Base-by-base conservation (phyloP, 129 eudicot genomes). In the Flaveria robusta region DNA sequence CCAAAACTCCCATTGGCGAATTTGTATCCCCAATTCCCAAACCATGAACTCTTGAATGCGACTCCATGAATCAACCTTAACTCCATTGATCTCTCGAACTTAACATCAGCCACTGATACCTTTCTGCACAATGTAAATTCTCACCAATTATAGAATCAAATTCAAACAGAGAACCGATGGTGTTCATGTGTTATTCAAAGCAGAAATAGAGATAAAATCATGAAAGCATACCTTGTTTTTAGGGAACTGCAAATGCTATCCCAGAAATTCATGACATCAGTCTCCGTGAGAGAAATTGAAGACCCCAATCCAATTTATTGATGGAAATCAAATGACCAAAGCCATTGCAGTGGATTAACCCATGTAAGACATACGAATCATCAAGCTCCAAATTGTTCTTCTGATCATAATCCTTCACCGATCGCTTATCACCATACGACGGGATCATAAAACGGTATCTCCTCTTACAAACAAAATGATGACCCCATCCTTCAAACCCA, bases 261-360 rank as follows among this genome's bases (percentile, higher is more conserved):
- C 96, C 93, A 90, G 31, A 86, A 74, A 56, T 84, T 85, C 96
- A 87, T 86, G 60, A 85, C 64, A 26, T 86, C 86, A 24, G 67
- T 71, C 41, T 82, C 86, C 10, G 66, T 58, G 20, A 74, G 76
- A n/a, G 70, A 84, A 71, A 63, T 78, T 6, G 88, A 29, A 66
- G 79, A 88, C 9, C 70, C 76, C 24, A 51, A 75, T 78, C 64
- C 10, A 68, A 26, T 19, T 83, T 81, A 71, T 88, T 84, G 71
- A 90, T 16, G 23, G 86, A 77, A 22, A 90, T 37, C 29, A 90
- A 86, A 84, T 88, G 96, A 51, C 96, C 96, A 62, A 77, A 90
- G 0, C 96, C 96, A 70, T 90, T 90, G 74, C 96, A 88, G 37
- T 90, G 96, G 60, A 90, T 73, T 77, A 90, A 80, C 63, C 93